Evolutionary conservation across 2,329 filamentous ascomycete genomes (phyloP), one percentile per base, ranked within the genome.

Genomic region (Pyricularia grisea): DNA sequence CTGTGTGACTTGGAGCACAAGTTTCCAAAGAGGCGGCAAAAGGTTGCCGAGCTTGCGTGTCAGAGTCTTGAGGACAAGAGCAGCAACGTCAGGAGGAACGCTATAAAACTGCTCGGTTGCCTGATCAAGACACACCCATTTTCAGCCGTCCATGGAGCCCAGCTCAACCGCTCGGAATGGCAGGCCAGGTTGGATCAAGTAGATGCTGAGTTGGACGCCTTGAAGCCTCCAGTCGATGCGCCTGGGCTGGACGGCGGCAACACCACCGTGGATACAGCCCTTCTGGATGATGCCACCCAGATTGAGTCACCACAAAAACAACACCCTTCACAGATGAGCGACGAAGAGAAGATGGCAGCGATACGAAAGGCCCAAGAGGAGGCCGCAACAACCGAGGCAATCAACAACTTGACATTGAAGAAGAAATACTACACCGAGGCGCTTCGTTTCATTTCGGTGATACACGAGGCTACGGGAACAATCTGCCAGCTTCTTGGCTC

Each of bases 41-140:
- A 87, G 75, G 94, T 91, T 4, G 92, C 94, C 1, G 93, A 97
- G 77, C 83, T 97, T 30, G 94, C 95, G 0, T 90, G 92, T 69
- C 88, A 92, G 73, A 98, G 94, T 78, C 83, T 99, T 2, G 92
- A 97, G 78, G 96, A 99, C 81, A 98, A 97, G 84, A 98, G 94
- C 81, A 99, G 95, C 79, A 97, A 98, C 75, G 95, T 99, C 36
- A 87, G 95, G 71, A 88, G 94, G 70, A 98, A 98, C 77, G 94
- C 95, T 2, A 95, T 99, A 77, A 98, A 97, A 79, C 82, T 99
- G 7, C 84, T 99, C 1, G 92, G 90, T 6, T 91, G 91, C 63
- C 83, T 99, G 7, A 92, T 99, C 74, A 93, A 94, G 71, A 97
- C 94, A 0, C 95, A 99, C 77, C 95, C 95, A 1, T 99, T 97